Evolutionary conservation across 2,329 filamentous ascomycete species (phyloP).

Genomic region (Paramyrothecium roridum): DNA sequence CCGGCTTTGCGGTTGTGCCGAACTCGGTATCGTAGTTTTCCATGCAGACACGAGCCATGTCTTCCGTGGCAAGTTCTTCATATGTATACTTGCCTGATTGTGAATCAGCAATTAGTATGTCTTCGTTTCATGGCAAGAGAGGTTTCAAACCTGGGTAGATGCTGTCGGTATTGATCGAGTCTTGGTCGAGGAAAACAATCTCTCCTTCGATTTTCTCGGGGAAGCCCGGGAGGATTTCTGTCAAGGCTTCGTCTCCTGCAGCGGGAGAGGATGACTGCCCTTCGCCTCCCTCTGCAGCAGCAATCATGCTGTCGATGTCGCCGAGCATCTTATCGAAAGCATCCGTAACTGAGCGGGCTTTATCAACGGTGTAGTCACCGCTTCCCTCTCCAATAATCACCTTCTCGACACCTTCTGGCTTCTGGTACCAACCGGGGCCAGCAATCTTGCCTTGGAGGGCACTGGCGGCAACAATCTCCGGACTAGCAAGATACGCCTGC

Average conservation of each 20-base stretch:
- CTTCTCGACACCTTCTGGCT: conserved; percentile 64
- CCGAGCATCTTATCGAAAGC: conserved; percentile 69
- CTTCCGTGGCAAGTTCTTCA: conserved; percentile 68
- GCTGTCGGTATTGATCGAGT: conserved; percentile 87
- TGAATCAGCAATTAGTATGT: too few relatives aligned
- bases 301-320: conserved; percentile 63
- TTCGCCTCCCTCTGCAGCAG: conserved; percentile 46
- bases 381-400: conserved; percentile 69
- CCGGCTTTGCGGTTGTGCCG: conserved; percentile 55
- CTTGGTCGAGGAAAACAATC: conserved; percentile 88
- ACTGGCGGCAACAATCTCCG: conserved; percentile 89
- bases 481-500: conserved; percentile 84
- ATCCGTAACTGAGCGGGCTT: conserved; percentile 64
- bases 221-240: conserved; percentile 80
- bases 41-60: conserved; percentile 89
- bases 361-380: conserved; percentile 60
- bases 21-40: conserved; percentile 85
- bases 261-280: conserved; percentile 7
- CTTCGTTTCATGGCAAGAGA: too few relatives aligned
- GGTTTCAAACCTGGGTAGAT: conserved; percentile 88
- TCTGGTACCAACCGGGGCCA: conserved; percentile 76
- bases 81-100: conserved; percentile 76
- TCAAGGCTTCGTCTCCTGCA: conserved; percentile 39
- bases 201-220: conserved; percentile 80
- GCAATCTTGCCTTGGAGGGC: conserved; percentile 71